Evolutionary conservation across 495 filamentous ascomycete genomes (phyloP), one percentile per base, ranked within the genome.

Genomic region (Lasiosphaeria ovina): DNA sequence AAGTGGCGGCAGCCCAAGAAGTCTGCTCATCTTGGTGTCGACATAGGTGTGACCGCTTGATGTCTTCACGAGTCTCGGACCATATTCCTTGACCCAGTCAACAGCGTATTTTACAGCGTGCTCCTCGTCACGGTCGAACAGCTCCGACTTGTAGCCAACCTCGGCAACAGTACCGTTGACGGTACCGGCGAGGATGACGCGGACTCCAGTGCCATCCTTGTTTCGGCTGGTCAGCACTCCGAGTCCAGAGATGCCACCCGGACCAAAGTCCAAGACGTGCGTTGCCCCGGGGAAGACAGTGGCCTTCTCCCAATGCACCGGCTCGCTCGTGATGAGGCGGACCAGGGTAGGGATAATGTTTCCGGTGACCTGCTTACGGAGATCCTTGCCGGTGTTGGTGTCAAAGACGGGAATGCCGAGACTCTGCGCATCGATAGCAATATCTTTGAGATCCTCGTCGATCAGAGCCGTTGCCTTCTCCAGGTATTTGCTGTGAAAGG

Each of bases 1-100:
- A 54, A 98, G 78, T 0, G 93, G 94, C 11, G 94, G 92, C 14
- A 96, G 81, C 40, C 94, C 93, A 38, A 98, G 79, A 24, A 97
- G 78, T 65, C 93, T 82, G 76, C 92, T 97, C 90, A 98, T 97
- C 82, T 96, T 97, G 47, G 94, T 98, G 75, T 97, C 92, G 34
- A 98, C 94, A 59, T 89, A 96, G 0, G 89, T 95, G 69, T 88
- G 84, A 31, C 94, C 94, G 51, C 81, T 81, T 6, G 92, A 91
- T 24, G 91, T 97, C 77, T 90, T 91, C 64, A 93, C 85, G 47
- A 98, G 82, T 54, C 85, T 86, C 3, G 94, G 94, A 16, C 94
- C 91, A 70, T 94, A 88, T 70, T 97, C 92, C 72, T 94, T 93
- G 48, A 98, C 92, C 94, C 94, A 99, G 72, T 99, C 91, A n/a